phyloP scores from a whole-genome alignment of 2,329 filamentous ascomycete genomes.

The Pyrenophora graminea region DNA sequence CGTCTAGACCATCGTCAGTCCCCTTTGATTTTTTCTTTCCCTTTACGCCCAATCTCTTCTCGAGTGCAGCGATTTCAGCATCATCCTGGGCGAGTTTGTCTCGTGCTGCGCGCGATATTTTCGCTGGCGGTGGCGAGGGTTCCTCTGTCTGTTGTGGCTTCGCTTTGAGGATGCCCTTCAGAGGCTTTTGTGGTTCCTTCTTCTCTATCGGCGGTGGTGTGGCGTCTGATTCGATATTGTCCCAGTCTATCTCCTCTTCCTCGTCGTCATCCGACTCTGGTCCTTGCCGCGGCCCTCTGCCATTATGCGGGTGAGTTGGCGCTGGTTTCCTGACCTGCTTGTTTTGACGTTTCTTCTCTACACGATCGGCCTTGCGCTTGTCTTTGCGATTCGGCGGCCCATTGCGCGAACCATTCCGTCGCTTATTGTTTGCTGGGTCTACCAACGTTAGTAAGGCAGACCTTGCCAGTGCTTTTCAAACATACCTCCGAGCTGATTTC shows the following conservation, averaged over 20 bases:
- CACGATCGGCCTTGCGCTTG: constrained; percentile 67
- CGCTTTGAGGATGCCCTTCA: constrained; percentile 38
- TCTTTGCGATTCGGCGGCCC: constrained; percentile 61
- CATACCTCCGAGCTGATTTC: constrained; percentile 49
- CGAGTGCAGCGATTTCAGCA: constrained; percentile 82
- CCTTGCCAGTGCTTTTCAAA: background rate
- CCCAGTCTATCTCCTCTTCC: constrained; percentile 33
- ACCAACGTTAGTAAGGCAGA: constrained; percentile 7
- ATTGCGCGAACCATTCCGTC: constrained; percentile 32
- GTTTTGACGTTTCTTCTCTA: constrained; percentile 60
- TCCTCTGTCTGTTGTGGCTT: constrained; percentile 12
- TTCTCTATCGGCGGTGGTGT: constrained; percentile 23
- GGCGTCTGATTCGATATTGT: constrained; percentile 42
- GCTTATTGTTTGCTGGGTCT: constrained; percentile 37
- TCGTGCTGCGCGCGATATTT: constrained; percentile 53
- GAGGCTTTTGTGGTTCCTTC: constrained; percentile 31
- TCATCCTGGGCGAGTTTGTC: constrained; percentile 75
- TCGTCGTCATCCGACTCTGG: constrained; percentile 28
- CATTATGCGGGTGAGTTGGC: constrained; percentile 23
- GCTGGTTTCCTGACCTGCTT: constrained; percentile 19
- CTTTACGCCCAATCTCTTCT: constrained; percentile 84
- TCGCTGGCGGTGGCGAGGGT: constrained; percentile 25
- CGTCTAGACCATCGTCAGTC: constrained; percentile 81
- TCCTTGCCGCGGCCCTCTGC: constrained; percentile 12
- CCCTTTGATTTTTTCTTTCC: constrained; percentile 71